Conservation (phyloP, 2,329 filamentous ascomycete species). For the Chaetomium globosum region DNA sequence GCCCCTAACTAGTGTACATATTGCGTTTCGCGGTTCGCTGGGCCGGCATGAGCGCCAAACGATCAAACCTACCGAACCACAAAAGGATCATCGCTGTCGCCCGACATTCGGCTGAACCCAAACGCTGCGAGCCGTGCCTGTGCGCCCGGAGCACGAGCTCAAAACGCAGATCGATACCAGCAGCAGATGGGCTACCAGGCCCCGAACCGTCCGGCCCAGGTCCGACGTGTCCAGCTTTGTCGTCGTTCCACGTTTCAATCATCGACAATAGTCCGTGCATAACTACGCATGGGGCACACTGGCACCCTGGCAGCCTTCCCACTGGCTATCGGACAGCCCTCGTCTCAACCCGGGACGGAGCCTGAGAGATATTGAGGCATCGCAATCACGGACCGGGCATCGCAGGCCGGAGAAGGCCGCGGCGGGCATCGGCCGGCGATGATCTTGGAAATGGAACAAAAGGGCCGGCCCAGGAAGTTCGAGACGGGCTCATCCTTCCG, state of each 20-base stretch:
- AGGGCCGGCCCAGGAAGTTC: neutral
- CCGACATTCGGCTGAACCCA: neutral
- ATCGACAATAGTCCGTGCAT: neutral
- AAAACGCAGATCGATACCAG: conserved; percentile 12
- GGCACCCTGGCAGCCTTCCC: neutral
- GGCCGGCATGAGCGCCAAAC: conserved; percentile 12
- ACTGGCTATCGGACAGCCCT: neutral
- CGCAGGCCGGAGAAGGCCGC: neutral
- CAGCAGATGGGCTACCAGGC: neutral
- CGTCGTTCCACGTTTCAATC: conserved; percentile 6
- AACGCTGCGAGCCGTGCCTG: conserved; percentile 6
- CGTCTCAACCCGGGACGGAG: neutral
- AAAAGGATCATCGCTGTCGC: conserved; percentile 15
- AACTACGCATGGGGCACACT: neutral
- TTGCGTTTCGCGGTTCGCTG: neutral
- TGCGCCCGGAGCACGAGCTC: conserved; percentile 6
- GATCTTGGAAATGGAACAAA: neutral
- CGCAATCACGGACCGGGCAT: neutral
- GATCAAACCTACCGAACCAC: conserved; percentile 23
- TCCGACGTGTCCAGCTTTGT: neutral
- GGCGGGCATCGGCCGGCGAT: neutral
- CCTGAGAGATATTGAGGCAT: neutral
- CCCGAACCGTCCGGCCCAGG: neutral
- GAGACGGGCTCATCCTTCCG: neutral
- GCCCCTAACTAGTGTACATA: neutral